Conservation (phyloP, 1,284 basidiomycete species). For the Papiliotrema fonsecae region DNA sequence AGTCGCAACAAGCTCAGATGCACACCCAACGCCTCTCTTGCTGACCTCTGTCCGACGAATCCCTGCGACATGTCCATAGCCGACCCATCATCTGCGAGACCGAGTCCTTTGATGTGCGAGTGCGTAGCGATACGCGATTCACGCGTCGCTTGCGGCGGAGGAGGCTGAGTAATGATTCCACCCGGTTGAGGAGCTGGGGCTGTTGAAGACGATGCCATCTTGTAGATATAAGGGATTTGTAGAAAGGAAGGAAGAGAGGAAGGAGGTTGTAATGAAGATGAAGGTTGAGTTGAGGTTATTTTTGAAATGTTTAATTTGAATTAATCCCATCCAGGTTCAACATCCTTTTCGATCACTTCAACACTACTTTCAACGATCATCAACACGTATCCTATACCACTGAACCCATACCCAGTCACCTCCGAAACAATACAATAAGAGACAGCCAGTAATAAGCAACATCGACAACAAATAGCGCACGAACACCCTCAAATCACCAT, state of each 20-base stretch:
- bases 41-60: constrained; percentile 84
- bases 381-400: too few species aligned
- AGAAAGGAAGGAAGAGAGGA: not conserved
- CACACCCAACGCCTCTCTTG: constrained; percentile 66
- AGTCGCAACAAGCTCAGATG: constrained; percentile 42
- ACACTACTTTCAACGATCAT: too few species aligned
- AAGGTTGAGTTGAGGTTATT: not conserved
- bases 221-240: not conserved
- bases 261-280: not conserved
- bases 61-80: constrained; percentile 72
- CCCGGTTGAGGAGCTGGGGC: constrained; percentile 15
- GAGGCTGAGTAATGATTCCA: constrained; percentile 41
- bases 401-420: not conserved
- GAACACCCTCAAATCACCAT: constrained; percentile 1
- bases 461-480: not conserved
- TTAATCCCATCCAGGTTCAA: not conserved
- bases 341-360: not conserved
- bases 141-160: constrained; percentile 42
- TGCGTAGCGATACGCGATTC: constrained; percentile 48
- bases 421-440: not conserved
- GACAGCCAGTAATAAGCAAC: not conserved
- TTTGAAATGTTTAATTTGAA: constrained; percentile 3
- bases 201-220: constrained; percentile 7
- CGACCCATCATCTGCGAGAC: constrained; percentile 76
- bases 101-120: constrained; percentile 71